Evolutionary conservation across 2,329 filamentous ascomycete genomes (phyloP).

Genomic region (Trichoderma guizhouense): DNA sequence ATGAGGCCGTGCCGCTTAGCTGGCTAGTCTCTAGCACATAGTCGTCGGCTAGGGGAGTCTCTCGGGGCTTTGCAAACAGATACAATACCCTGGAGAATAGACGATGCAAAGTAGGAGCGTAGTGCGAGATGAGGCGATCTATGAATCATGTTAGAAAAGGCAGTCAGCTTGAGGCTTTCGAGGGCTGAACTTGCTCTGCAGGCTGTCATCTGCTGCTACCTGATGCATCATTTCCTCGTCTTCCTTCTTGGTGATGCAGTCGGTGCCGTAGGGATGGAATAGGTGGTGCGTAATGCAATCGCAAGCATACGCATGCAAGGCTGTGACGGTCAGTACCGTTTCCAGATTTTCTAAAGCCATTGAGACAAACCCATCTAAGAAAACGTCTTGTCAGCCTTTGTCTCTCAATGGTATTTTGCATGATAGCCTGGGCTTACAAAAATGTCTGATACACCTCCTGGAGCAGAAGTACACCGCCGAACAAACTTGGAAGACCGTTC

Average conservation of each 20-base stretch:
- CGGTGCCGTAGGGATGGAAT: slow-evolving; percentile 63
- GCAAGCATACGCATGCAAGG: slow-evolving; percentile 64
- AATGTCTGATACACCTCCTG: slow-evolving; percentile 51
- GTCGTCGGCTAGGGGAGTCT: slow-evolving; percentile 56
- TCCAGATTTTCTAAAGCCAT: background rate
- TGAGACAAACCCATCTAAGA: slow-evolving; percentile 31
- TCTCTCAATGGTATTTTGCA: background rate
- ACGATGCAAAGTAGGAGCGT: slow-evolving; percentile 51
- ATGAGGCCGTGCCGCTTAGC: slow-evolving; percentile 45
- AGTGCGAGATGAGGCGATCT: slow-evolving; percentile 60
- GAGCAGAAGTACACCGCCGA: slow-evolving; percentile 46
- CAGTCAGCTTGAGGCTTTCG: rapidly evolving
- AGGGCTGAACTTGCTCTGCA: slow-evolving; percentile 53
- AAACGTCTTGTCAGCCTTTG: slow-evolving; percentile 15
- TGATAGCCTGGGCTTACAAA: slow-evolving; percentile 46
- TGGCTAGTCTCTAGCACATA: slow-evolving; percentile 54
- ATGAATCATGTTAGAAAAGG: too few species aligned
- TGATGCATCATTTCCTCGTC: slow-evolving; percentile 67
- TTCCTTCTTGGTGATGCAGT: slow-evolving; percentile 52
- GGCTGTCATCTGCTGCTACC: slow-evolving; percentile 63
- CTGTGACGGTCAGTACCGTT: slow-evolving; percentile 25
- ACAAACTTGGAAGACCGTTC: slow-evolving; percentile 56
- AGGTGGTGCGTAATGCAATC: slow-evolving; percentile 67
- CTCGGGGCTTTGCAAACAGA: slow-evolving; percentile 51
- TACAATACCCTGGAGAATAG: slow-evolving; percentile 45